Conservation (phyloP, 2,329 filamentous ascomycete genomes). For the Zymoseptoria crescenta region DNA sequence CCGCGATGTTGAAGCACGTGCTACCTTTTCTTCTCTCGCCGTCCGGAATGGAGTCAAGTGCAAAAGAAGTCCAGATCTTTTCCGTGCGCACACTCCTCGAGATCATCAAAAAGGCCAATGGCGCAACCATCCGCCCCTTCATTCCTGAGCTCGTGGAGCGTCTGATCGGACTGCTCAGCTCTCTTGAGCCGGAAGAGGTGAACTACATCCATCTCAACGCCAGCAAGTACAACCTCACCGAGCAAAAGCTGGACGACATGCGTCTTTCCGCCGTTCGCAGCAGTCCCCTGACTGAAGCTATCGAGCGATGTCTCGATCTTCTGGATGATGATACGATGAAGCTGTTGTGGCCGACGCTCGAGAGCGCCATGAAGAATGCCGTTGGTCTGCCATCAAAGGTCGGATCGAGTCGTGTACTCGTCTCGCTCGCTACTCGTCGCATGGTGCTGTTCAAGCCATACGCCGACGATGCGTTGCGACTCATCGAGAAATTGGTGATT, state of each 20-base stretch:
- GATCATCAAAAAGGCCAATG: conserved; percentile 77
- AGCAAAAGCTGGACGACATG: conserved; percentile 83
- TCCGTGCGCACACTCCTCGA: conserved; percentile 73
- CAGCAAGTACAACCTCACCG: conserved; percentile 71
- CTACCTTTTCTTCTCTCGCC: conserved; percentile 85
- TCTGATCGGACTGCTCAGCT: conserved; percentile 73
- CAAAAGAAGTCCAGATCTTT: conserved; percentile 79
- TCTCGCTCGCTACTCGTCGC: conserved; percentile 75
- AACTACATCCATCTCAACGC: conserved; percentile 92
- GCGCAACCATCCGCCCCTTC: conserved; percentile 69
- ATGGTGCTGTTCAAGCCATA: conserved; percentile 66
- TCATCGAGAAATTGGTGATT: conserved; percentile 72
- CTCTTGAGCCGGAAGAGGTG: conserved; percentile 78
- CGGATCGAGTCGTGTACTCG: conserved; percentile 76
- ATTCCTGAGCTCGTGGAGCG: conserved; percentile 74
- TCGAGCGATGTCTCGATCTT: conserved; percentile 79
- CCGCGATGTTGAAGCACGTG: conserved; percentile 74
- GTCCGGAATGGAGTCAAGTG: conserved; percentile 80
- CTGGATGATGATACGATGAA: conserved; percentile 73
- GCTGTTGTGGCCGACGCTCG: conserved; percentile 62
- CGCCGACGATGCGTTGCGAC: conserved; percentile 65
- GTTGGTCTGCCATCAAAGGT: conserved; percentile 92
- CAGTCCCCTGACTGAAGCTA: conserved; percentile 86
- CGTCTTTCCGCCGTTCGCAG: conserved; percentile 72
- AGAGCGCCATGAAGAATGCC: conserved; percentile 72